Conservation (phyloP, 2,329 filamentous ascomycete species). For the Aspergillus novofumigatus region DNA sequence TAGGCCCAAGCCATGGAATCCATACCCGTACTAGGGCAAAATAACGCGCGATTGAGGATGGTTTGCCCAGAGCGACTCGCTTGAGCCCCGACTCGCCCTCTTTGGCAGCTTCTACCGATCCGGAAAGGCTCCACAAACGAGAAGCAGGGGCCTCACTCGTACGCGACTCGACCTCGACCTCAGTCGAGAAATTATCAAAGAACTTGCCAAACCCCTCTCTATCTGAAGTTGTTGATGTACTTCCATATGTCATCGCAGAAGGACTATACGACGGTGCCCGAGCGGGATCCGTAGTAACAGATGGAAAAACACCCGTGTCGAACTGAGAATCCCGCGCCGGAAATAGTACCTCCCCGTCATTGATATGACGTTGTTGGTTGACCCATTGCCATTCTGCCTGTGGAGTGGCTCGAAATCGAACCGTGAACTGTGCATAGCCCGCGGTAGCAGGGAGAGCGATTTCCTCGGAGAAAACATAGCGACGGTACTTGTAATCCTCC, state of each 20-base stretch:
- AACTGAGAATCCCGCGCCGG: conserved; percentile 19
- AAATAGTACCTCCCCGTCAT: conserved; percentile 42
- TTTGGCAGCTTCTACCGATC: conserved; percentile 51
- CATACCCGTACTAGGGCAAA: conserved; percentile 77
- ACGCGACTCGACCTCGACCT: conserved; percentile 31
- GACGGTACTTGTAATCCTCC: conserved; percentile 22
- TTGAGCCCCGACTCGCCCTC: conserved; percentile 55
- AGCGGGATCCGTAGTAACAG: not conserved
- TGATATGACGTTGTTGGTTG: conserved; percentile 37
- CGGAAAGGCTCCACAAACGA: conserved; percentile 49
- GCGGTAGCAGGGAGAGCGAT: conserved; percentile 25
- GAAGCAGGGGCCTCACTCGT: conserved; percentile 41
- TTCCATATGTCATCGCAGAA: not conserved
- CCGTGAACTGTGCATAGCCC: conserved; percentile 37
- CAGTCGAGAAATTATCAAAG: conserved; percentile 31
- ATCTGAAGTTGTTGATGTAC: conserved; percentile 3
- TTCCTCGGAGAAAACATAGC: conserved; percentile 32
- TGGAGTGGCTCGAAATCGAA: conserved; percentile 39
- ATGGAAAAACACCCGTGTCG: not conserved
- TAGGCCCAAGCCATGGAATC: conserved; percentile 82
- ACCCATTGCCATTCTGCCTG: conserved; percentile 42
- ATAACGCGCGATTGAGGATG: conserved; percentile 66
- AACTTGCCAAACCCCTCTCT: conserved; percentile 25
- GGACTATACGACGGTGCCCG: not conserved
- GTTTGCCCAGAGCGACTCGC: conserved; percentile 57